Evolutionary conservation across 441 rosid genomes (phyloP), one percentile per base, ranked within the genome.

Genomic region (Croton setiger): DNA sequence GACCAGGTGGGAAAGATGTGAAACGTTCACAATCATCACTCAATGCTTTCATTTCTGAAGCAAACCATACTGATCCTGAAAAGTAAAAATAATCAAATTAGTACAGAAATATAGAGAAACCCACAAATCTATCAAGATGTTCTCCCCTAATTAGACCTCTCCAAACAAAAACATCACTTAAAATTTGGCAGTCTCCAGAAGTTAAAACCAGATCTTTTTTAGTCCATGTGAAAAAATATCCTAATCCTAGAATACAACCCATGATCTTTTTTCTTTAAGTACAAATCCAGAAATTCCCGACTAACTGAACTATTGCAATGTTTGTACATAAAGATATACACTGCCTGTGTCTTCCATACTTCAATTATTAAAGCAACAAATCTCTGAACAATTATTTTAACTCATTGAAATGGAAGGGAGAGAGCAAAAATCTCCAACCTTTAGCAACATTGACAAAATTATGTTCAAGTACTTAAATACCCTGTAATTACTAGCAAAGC

Each of bases 11-110:
- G 73, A 95, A 91, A 67, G 86, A 72, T 52, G 82, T 84, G 81
- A 95, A 95, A 78, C 81, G 84, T 74, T 92, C 98, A 84, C 99
- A 95, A 62, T 95, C 99, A 80, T 95, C 99, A 78, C 91, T 89
- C 74, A 95, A 76, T 36, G 98, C 99, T 87, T 95, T 95, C 97
- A 95, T 91, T 84, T 95, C 99, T 15, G 98, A 92, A 78, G 99
- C 91, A 87, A 95, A 90, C 98, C 97, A 95, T 49, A 88, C 74
- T 1, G 99, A 92, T 67, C 99, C 98, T 89, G 91, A 74, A 79
- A 76, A 54, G 56, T 11, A 61, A 68, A 59, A 55, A 60, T 68
- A 47, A 49, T 44, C 59, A 63, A 68, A 56, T 70, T 69, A 70
- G 37, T 60, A 36, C n/a, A 21, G 14, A 62, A 60, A 37, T n/a